Percentiles rank a stretch among this genome's conserved stretches.
Conservation (phyloP, 139 green algal species). For the Tetratostichococcus sp. region DNA sequence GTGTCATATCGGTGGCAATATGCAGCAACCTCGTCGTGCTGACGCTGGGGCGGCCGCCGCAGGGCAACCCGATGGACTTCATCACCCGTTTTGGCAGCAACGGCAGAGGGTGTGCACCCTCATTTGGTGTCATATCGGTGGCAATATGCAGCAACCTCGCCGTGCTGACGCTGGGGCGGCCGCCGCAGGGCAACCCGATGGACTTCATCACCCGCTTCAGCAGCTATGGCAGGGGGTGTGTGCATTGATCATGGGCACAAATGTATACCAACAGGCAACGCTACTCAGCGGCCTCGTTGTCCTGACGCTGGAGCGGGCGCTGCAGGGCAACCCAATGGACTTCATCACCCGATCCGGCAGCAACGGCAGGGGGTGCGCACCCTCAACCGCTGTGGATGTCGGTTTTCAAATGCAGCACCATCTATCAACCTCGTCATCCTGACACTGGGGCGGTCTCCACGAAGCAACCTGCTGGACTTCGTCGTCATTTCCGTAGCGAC, state of each 20-base stretch:
- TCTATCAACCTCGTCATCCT: constrained; percentile 7
- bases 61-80: constrained; percentile 12
- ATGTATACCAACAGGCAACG: neutral
- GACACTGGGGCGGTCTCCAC: constrained; percentile 8
- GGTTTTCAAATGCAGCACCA: neutral
- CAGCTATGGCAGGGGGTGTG: neutral
- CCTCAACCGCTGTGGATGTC: too few relatives aligned
- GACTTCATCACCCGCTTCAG: constrained; percentile 8
- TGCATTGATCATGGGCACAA: too few relatives aligned
- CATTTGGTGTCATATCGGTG: too few relatives aligned
- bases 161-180: constrained; percentile 13
- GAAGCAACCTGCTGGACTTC: constrained; percentile 6
- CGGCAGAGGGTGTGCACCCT: neutral
- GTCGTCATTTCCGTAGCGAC: too few relatives aligned
- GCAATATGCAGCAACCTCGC: neutral
- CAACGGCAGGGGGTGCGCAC: too few relatives aligned
- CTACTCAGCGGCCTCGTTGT: constrained; percentile 1
- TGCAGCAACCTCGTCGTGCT: constrained; percentile 10
- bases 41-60: constrained; percentile 10
- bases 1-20: constrained; percentile 1
- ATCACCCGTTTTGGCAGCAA: neutral
- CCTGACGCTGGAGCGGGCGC: constrained; percentile 11
- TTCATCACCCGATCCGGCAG: constrained; percentile 1
- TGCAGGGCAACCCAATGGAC: constrained; percentile 4
- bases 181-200: constrained; percentile 5